These are phyloP conservation scores for Talaromyces piceae DNA, from an alignment of 2,329 filamentous ascomycete genomes.

Conservation along the genomic window DNA sequence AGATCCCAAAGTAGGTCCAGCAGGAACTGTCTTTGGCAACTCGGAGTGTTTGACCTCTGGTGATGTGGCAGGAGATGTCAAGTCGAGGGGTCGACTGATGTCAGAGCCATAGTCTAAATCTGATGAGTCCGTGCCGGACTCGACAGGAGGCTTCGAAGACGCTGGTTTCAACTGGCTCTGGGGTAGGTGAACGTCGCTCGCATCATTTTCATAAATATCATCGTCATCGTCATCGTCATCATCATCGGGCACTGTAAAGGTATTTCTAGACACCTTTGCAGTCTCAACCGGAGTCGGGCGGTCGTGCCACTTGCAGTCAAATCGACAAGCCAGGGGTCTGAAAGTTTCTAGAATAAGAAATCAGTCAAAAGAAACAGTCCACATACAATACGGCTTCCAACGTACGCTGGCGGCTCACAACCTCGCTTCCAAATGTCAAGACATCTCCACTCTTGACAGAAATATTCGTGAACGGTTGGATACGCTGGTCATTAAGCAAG, in stretches of 20 bases:
- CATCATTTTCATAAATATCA: no score
- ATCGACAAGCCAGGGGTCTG: conserved; percentile 8
- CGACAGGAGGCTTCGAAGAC: neutral
- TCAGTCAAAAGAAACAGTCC: conserved; percentile 9
- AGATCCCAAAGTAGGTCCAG: neutral
- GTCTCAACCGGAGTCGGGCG: neutral
- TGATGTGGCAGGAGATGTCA: conserved; percentile 19
- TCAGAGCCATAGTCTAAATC: conserved; percentile 17
- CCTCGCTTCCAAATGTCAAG: conserved; percentile 42
- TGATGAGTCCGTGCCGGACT: conserved; percentile 7
- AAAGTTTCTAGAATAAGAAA: conserved; percentile 10
- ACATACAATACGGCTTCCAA: conserved; percentile 1
- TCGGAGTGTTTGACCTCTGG: conserved; percentile 14
- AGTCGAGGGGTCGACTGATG: conserved; percentile 15
- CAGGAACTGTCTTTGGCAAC: neutral
- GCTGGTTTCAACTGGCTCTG: neutral
- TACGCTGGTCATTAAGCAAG: conserved; percentile 42
- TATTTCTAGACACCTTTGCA: conserved; percentile 24
- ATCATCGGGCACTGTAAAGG: conserved; percentile 35
- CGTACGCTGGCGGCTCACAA: conserved; percentile 41
- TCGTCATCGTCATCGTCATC: conserved; percentile 23
- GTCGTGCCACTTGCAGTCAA: conserved; percentile 11
- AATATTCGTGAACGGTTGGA: conserved; percentile 33
- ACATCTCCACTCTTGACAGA: conserved; percentile 31
- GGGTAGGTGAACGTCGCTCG: neutral